Base-by-base conservation (phyloP, 371 early-diverging fungal genomes). In the Chytridium lagenaria region DNA sequence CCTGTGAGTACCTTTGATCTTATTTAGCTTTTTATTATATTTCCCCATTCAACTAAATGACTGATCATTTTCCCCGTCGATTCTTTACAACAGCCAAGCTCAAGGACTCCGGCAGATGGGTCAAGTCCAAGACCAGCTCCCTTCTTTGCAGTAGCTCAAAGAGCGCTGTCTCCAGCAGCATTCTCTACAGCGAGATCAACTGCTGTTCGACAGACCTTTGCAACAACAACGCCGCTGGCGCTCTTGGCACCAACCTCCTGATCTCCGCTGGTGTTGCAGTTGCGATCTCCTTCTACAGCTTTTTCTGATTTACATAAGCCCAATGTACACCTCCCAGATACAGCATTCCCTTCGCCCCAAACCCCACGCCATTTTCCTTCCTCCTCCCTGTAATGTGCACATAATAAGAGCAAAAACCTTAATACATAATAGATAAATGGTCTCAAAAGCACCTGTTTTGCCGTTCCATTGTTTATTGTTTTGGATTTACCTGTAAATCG, bases 181-280 rank as follows among this genome's bases (percentile, higher is more conserved):
- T 31, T 34, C 31, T 37, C 61, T 61, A 61, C 61, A 22, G n/a
- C 23, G 61, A 61, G 34, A 34, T 61, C 36, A 61, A 61, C 61
- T 61, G 61, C 36, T 61, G 61, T 34, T 34, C 16, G 23, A 61
- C 61, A 28, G 61, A 61, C 61, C 61, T 61, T 10, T 61, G 61
- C 61, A 61, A 61, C 37, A 61, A 61, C 61, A 61, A 61, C 37
- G 55, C 34, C 23, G 30, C 61, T 26, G 61, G 61, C 10, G 34
- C 30, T 34, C 16, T 37, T 28, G 30, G 34, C 37, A 37, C 34
- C 30, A 61, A 61, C 36, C 36, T 61, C 37, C 7, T 61, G 61
- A 3, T 61, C 61, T 34, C 61, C 10, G 61, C 61, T 37, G 61
- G 61, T 33, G 55, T 61, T 16, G 61, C 61, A 10, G 61, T 34